Evolutionary conservation across 2,329 filamentous ascomycete species (phyloP).

Genomic region (Phialophora macrospora): DNA sequence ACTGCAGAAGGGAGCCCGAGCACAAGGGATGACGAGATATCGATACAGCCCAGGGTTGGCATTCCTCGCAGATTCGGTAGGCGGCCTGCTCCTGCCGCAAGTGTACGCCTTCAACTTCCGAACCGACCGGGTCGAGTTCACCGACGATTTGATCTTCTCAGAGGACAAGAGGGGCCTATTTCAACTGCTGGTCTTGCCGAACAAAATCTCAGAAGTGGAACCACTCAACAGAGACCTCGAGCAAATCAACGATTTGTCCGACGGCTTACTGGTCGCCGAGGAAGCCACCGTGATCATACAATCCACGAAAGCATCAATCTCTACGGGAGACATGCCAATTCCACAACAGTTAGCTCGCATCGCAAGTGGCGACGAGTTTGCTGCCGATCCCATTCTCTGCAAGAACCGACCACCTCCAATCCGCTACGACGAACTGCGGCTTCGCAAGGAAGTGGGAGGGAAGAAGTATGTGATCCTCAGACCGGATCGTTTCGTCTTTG

Average conservation of each 20-base stretch:
- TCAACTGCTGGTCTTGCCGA: constrained; percentile 43
- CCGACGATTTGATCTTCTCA: constrained; percentile 45
- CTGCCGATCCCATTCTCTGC: constrained; percentile 40
- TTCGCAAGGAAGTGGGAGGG: constrained; percentile 37
- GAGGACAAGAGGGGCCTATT: constrained; percentile 42
- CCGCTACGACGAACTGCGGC: constrained; percentile 41
- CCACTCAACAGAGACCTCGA: constrained; percentile 19
- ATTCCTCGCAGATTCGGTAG: constrained; percentile 42
- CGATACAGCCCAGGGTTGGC: constrained; percentile 41
- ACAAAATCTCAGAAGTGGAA: constrained; percentile 23
- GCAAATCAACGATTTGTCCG: constrained; percentile 19
- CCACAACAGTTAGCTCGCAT: constrained; percentile 34
- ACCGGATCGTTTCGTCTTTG: constrained; percentile 46
- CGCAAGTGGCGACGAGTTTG: constrained; percentile 43
- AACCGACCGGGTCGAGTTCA: constrained; percentile 39
- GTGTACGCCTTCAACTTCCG: constrained; percentile 42
- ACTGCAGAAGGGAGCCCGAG: constrained; percentile 42
- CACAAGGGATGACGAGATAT: constrained; percentile 44
- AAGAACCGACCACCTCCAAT: constrained; percentile 41
- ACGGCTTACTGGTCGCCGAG: constrained; percentile 17
- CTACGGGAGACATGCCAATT: background rate
- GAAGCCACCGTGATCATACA: constrained; percentile 35
- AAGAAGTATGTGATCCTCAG: constrained; percentile 43
- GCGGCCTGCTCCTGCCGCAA: constrained; percentile 45
- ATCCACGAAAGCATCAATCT: constrained; percentile 8